A percentile compares a stretch with the other conserved stretches of the same genome.
Evolutionary conservation across 2,329 filamentous ascomycete genomes (phyloP).

Genomic region (Sporothrix variecibatus): DNA sequence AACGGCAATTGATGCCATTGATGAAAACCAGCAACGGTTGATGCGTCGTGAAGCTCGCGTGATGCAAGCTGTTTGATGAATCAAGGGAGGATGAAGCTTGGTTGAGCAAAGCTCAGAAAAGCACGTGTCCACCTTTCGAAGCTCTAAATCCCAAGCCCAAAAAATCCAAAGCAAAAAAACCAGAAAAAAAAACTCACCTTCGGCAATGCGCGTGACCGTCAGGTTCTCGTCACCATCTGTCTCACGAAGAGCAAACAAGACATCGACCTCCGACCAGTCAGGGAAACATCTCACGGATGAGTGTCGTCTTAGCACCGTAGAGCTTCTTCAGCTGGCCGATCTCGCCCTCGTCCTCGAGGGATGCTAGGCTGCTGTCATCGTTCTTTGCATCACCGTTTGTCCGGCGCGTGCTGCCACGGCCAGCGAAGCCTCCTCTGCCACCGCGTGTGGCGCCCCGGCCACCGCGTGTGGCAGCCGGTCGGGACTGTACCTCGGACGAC

Average conservation of each 20-base stretch:
- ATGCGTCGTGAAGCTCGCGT: not conserved
- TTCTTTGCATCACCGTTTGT: conserved; percentile 69
- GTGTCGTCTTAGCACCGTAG: conserved; percentile 75
- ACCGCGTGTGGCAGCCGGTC: conserved; percentile 81
- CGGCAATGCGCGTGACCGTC: conserved; percentile 76
- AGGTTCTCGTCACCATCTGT: conserved; percentile 75
- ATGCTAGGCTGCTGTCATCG: conserved; percentile 57
- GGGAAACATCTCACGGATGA: conserved; percentile 94
- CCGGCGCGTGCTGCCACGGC: conserved; percentile 69
- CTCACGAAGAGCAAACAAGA: conserved; percentile 91
- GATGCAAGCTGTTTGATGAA: not conserved
- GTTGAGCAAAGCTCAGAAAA: not conserved
- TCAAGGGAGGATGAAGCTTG: conserved; percentile 3
- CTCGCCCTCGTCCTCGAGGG: conserved; percentile 81
- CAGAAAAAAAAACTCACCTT: conserved; percentile 56
- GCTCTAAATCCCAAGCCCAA: not conserved
- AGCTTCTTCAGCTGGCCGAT: conserved; percentile 89
- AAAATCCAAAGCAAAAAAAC: not conserved
- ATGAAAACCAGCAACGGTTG: not conserved
- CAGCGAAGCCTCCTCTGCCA: conserved; percentile 74
- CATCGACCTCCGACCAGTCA: conserved; percentile 92
- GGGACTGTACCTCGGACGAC: conserved; percentile 94
- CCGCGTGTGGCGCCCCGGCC: conserved; percentile 81
- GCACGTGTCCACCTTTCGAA: not conserved
- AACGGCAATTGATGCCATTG: not conserved